Conservation (phyloP, 371 early-diverging fungal species). For the Rhizopus stolonifer region DNA sequence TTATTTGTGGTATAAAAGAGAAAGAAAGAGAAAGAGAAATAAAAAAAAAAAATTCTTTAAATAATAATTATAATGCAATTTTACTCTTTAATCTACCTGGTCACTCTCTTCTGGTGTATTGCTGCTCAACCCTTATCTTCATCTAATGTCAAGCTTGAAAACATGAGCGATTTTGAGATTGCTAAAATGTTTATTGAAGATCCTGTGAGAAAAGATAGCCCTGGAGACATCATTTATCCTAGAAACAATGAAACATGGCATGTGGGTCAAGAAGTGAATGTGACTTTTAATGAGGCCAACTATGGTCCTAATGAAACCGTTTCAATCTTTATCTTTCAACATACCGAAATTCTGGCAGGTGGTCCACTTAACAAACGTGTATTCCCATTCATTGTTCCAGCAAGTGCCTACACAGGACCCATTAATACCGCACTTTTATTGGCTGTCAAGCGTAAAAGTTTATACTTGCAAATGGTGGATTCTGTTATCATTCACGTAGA, state of each 20-base stretch:
- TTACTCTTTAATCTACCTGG: not conserved
- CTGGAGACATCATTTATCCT: constrained; percentile 29
- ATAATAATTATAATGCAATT: constrained; percentile 7
- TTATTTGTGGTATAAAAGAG: too few species aligned
- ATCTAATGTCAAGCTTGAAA: constrained; percentile 2
- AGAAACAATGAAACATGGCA: constrained; percentile 28
- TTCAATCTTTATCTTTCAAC: constrained; percentile 31
- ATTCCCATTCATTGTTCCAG: constrained; percentile 31
- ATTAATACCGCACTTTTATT: constrained; percentile 27
- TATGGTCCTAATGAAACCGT: constrained; percentile 21
- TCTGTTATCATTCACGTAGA: constrained; percentile 18
- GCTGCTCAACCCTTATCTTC: not conserved
- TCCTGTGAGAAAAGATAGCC: not conserved
- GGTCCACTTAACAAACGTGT: constrained; percentile 22
- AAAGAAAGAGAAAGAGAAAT: too few species aligned
- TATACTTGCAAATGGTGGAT: constrained; percentile 31
- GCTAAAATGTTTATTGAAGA: not conserved
- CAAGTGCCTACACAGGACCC: constrained; percentile 19
- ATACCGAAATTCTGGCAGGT: constrained; percentile 19
- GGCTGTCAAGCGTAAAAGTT: constrained; percentile 32
- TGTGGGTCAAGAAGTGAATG: constrained; percentile 38
- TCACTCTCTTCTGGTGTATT: not conserved
- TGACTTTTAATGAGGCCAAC: not conserved
- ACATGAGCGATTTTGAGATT: constrained; percentile 1
- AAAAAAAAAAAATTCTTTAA: not conserved